Evolutionary conservation across 1,139 yeast species (phyloP).

Genomic region (Geotrichum citri-aurantii): DNA sequence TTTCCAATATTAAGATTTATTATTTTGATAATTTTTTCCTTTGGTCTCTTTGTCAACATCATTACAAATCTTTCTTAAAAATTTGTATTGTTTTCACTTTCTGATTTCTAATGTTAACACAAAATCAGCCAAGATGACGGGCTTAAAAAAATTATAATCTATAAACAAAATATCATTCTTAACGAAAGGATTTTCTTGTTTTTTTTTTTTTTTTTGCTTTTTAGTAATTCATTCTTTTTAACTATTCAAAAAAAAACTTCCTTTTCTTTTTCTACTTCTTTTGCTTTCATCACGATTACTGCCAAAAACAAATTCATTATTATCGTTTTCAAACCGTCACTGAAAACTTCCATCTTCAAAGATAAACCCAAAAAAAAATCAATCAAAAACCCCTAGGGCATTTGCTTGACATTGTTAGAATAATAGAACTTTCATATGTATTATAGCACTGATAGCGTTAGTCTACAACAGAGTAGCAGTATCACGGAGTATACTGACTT

Average conservation of each 20-base stretch:
- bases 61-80: not conserved
- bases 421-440: not conserved
- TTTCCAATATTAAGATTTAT: not conserved
- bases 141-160: not conserved
- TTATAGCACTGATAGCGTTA: not conserved
- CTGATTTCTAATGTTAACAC: not conserved
- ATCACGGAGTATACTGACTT: slow-evolving; percentile 16
- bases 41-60: not conserved
- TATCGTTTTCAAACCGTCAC: no score
- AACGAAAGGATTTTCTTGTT: not conserved
- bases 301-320: no score
- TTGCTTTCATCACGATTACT: no score
- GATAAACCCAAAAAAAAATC: no score
- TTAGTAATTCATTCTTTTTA: no score
- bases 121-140: not conserved
- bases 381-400: no score
- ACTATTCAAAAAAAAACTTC: no score
- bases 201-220: not conserved
- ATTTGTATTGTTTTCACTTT: not conserved
- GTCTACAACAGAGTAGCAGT: not conserved
- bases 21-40: not conserved
- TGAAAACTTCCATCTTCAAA: no score
- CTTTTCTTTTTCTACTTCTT: no score
- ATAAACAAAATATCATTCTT: not conserved
- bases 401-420: no score